Evolutionary conservation across 2,329 filamentous ascomycete genomes (phyloP), one percentile per base, ranked within the genome.

Genomic region (Hyphodiscus sp.): DNA sequence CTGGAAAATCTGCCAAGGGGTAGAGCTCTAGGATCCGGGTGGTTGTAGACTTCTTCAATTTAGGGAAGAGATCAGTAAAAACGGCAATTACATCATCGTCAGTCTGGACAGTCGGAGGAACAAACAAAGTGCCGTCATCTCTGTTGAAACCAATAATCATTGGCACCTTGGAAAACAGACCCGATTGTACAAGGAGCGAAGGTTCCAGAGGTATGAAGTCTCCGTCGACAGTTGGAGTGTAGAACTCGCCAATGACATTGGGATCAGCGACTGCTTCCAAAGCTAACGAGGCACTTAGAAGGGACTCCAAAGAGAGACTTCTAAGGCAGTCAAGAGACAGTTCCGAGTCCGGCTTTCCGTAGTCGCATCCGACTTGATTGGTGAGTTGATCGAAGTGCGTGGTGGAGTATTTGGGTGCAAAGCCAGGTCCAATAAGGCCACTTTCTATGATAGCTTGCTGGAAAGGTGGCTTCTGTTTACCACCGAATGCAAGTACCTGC

Each of bases 181-280:
- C 72, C 44, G 70, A 61, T 1, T 59, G 63, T 20, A 76, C 65
- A 10, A 77, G 68, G 51, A 67, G 60, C 7, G 72, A 74, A 1
- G 75, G 71, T 5, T 74, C 62, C 1, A 66, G 70, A 23, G 74
- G 74, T n/a, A 79, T 63, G 58, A 76, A 76, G 58, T 77, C 74
- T 15, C 71, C 72, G 54, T 79, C 76, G 0, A 78, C 73, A 0
- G 67, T 70, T 0, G 77, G 77, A 41, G 74, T 67, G 73, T 75
- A 80, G 48, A 77, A 71, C 51, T 80, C 77, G 13, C 77, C 76
- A 42, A 71, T 69, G 57, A 82, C 82, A 62, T 71, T 59, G 13
- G 61, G 63, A 71, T 70, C 68, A 47, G 72, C 74, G 5, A 58
- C 61, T 9, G 56, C 44, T 50, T 76, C 73, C 0, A 74, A 77